phyloP scores from a whole-genome alignment of 495 filamentous ascomycete species.

The Penicillium chermesinum region DNA sequence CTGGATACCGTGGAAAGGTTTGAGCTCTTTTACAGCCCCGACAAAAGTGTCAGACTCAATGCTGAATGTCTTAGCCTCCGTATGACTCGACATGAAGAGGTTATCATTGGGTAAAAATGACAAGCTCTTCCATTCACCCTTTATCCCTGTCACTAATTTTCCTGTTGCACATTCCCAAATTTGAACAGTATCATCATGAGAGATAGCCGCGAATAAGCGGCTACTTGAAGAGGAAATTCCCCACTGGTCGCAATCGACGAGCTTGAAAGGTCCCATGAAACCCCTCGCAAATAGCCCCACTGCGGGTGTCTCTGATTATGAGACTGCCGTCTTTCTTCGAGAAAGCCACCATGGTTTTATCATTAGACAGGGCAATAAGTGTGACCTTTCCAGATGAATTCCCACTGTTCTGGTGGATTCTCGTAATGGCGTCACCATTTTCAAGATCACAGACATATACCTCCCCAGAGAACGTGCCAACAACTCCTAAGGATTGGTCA shows the following conservation, averaged over 20 bases:
- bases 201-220: background rate
- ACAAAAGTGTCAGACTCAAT: background rate
- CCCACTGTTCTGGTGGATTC: background rate
- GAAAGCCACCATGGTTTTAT: background rate
- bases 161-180: background rate
- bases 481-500: background rate
- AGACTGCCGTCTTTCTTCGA: background rate
- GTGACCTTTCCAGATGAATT: no score
- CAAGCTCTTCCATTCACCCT: background rate
- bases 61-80: background rate
- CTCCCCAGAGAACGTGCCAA: background rate
- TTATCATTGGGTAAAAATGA: background rate
- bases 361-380: conserved; percentile 1
- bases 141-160: background rate
- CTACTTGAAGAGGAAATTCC: background rate
- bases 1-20: no score
- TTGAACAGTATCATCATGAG: background rate
- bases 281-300: background rate
- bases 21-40: background rate
- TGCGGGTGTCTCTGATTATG: background rate
- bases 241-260: background rate
- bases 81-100: background rate
- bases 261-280: background rate
- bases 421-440: background rate
- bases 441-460: background rate